Base-by-base conservation (phyloP, 129 eudicot genomes). In the Centrapalus pauciflorus region DNA sequence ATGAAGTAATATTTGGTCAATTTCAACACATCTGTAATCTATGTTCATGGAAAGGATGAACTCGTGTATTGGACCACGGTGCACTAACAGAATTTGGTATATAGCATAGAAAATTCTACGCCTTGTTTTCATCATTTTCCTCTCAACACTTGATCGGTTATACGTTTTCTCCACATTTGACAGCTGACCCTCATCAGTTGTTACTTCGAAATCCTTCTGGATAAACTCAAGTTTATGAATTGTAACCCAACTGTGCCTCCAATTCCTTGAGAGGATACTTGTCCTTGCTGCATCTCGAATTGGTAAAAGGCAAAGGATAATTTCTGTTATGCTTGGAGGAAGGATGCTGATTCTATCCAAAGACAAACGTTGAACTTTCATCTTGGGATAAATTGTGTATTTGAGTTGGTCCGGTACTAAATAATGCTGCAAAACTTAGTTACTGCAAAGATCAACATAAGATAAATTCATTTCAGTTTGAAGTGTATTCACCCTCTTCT, bases 181-280 rank as follows among this genome's bases (percentile, higher is more conserved):
- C 54, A 62, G 12, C 33, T 43, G 16, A 20, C 24, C 9, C 11
- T 35, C 30, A 35, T 37, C 51, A 38, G 32, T 21, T 21, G 67
- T 26, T 40, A 19, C 3, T 21, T 23, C 25, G 4, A 63, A 26
- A 21, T 41, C 24, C 6, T 63, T 8, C 7, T 3, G 11, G 28
- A 4, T 1, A 48, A 66, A 66, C 45, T 14, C 30, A 17, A 66
- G 32, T 28, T 27, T 66, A 48, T 58, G 71, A 46, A 30, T 66
- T 29, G 1, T 28, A 13, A 46, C 30, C 59, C 71, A 66, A 17
- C 13, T 48, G 60, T 70, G 45, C 60, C 67, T 64, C 77, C 82
- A 64, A 7, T 41, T 19, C 57, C n/a, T 57, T 3, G 75, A 57
- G 30, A 70, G 64, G 55, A 56, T 28, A 21, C 75, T 56, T 17